Conservation (phyloP, 2,329 filamentous ascomycete genomes). For the Scedosporium apiospermum region DNA sequence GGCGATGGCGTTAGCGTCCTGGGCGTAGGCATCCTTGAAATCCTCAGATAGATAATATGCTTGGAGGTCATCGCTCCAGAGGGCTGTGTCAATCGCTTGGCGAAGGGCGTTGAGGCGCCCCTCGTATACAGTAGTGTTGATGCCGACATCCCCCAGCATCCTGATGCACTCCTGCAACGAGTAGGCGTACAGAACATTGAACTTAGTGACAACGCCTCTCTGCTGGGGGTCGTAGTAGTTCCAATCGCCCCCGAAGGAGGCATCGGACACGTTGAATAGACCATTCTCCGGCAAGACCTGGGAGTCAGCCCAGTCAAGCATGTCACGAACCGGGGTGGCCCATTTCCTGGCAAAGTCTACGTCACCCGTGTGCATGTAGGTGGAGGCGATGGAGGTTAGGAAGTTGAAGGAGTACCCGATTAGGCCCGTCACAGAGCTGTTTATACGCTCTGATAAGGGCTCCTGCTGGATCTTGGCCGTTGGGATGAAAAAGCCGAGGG, state of each 20-base stretch:
- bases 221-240: constrained; percentile 24
- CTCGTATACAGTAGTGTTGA: constrained; percentile 14
- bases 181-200: constrained; percentile 22
- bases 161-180: constrained; percentile 17
- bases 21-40: constrained; percentile 14
- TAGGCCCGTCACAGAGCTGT: constrained; percentile 19
- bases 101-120: constrained; percentile 15
- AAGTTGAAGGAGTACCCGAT: constrained; percentile 20
- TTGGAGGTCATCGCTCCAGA: constrained; percentile 16
- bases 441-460: constrained; percentile 9
- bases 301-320: constrained; percentile 25
- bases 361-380: constrained; percentile 20
- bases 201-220: constrained; percentile 19
- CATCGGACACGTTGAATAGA: constrained; percentile 18
- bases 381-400: constrained; percentile 18
- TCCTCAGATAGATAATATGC: constrained; percentile 17
- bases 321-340: constrained; percentile 16
- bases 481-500: constrained; percentile 21
- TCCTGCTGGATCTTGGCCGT: constrained; percentile 21
- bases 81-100: constrained; percentile 14
- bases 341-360: constrained; percentile 15
- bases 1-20: constrained; percentile 22
- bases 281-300: constrained; percentile 13
- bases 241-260: constrained; percentile 22
- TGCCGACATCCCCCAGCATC: constrained; percentile 13